These are phyloP conservation scores for Coprinellus micaceus DNA, from an alignment of 768 basidiomycete species.

Conservation along the genomic window DNA sequence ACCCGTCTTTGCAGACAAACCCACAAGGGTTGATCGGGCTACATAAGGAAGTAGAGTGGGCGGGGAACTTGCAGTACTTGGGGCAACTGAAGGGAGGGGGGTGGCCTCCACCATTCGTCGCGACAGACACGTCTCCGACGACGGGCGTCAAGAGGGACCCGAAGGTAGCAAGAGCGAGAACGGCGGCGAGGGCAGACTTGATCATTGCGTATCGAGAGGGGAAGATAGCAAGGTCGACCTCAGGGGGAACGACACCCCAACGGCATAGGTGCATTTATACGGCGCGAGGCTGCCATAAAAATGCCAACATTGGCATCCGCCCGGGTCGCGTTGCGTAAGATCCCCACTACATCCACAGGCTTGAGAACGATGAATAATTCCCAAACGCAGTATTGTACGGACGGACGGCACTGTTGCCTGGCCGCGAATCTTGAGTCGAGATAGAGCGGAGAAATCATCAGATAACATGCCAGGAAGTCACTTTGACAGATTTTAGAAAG, in stretches of 20 bases:
- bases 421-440: too few relatives aligned
- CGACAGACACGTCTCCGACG: neutral
- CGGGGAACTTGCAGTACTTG: conserved; percentile 30
- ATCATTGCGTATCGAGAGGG: neutral
- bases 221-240: neutral
- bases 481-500: too few relatives aligned
- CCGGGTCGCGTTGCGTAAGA: neutral
- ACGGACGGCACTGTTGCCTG: too few relatives aligned
- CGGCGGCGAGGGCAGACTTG: conserved; percentile 2
- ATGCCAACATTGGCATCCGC: too few relatives aligned
- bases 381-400: too few relatives aligned
- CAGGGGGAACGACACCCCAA: too few relatives aligned
- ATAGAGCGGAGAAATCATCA: too few relatives aligned
- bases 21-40: conserved; percentile 34
- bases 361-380: too few relatives aligned
- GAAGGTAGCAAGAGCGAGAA: conserved; percentile 2
- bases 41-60: conserved; percentile 37
- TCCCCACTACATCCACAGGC: neutral
- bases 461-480: too few relatives aligned
- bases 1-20: conserved; percentile 46
- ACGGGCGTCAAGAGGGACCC: neutral
- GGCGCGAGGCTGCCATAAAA: too few relatives aligned
- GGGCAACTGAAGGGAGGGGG: conserved; percentile 4
- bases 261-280: too few relatives aligned
- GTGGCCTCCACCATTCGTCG: neutral